These are phyloP conservation scores for Talaromyces liani DNA, from an alignment of 495 filamentous ascomycete species.

Conservation along the genomic window DNA sequence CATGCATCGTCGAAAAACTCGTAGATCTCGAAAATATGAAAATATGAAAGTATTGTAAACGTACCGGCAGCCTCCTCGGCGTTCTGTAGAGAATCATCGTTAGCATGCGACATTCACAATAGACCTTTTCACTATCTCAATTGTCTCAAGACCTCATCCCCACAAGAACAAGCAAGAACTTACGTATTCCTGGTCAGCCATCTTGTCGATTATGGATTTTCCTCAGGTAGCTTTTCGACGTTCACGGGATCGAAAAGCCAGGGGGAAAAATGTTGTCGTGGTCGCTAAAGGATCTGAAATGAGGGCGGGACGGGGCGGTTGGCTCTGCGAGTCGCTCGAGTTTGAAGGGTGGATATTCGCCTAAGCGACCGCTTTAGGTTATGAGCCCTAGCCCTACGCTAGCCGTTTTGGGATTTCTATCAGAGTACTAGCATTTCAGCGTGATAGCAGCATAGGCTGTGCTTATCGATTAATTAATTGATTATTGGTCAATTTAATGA, in stretches of 20 bases:
- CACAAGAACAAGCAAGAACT: slow-evolving; percentile 32
- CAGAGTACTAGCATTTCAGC: neutral
- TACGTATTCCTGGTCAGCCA: slow-evolving; percentile 92
- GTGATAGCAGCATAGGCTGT: neutral
- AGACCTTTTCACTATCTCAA: neutral
- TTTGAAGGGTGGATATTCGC: slow-evolving; percentile 39
- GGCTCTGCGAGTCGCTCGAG: slow-evolving; percentile 20
- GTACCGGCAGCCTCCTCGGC: slow-evolving; percentile 89
- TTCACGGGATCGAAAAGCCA: slow-evolving; percentile 42
- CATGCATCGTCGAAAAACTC: slow-evolving; percentile 1
- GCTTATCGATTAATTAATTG: neutral
- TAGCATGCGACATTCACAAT: slow-evolving; percentile 22
- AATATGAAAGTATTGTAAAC: slow-evolving; percentile 19
- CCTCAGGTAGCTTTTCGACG: slow-evolving; percentile 43
- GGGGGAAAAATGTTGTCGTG: slow-evolving; percentile 38
- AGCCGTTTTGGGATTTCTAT: slow-evolving; percentile 17
- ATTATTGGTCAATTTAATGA: neutral
- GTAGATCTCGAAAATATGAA: neutral
- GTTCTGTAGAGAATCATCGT: slow-evolving; percentile 51
- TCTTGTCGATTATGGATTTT: slow-evolving; percentile 56
- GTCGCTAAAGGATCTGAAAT: slow-evolving; percentile 31
- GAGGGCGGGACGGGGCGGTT: slow-evolving; percentile 12
- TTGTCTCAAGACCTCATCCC: neutral
- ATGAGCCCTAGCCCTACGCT: slow-evolving; percentile 32
- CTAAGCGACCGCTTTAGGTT: slow-evolving; percentile 40